Base-by-base conservation (phyloP, 305 asterid species). In the Plantago coronopus region DNA sequence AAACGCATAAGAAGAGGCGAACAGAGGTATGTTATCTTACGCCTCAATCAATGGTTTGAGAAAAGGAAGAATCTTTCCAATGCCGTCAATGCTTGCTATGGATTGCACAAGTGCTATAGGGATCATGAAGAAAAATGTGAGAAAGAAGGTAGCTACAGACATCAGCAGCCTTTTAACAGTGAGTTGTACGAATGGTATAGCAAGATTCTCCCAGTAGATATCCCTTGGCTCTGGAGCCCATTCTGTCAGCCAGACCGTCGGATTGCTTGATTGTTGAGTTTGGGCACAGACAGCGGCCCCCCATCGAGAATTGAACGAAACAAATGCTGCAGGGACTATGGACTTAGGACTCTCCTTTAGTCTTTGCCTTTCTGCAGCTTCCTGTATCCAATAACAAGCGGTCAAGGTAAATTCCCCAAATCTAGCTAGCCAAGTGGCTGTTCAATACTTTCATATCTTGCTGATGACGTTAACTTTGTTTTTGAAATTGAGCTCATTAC, bases 221-320 rank as follows among this genome's bases (percentile, higher is more conserved):
- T 89, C 96, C 38, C 93, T 82, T 7, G 96, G 97, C 63, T 87
- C 97, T 16, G 97, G 90, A 37, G 97, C 97, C 97, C 97, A 87
- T 57, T 87, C 86, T 7, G 96, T 89, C 57, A 85, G 73, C 97
- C 97, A 89, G 34, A 78, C 27, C 19, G 86, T 81, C 17, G 95
- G 93, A 71, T 89, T 79, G 48, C 79, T 72, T 43, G 93, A 48
- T 70, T 81, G 96, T 67, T 89, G 98, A 27, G 98, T 89, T 71
- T 91, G 98, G 18, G 97, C 94, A 50, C 98, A 89, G 48, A 91
- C 94, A 46, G 97, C 98, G n/a, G 98, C 95, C 57, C 89, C 98
- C 97, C 98, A 91, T 58, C 98, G 78, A 16, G 89, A 77, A 69
- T 78, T 83, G 63, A 91, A 91, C 9, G 98, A 91, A 31, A 91